Evolutionary conservation across 768 basidiomycete species (phyloP), one percentile per base, ranked within the genome.

Genomic region (Panellus pusillus): DNA sequence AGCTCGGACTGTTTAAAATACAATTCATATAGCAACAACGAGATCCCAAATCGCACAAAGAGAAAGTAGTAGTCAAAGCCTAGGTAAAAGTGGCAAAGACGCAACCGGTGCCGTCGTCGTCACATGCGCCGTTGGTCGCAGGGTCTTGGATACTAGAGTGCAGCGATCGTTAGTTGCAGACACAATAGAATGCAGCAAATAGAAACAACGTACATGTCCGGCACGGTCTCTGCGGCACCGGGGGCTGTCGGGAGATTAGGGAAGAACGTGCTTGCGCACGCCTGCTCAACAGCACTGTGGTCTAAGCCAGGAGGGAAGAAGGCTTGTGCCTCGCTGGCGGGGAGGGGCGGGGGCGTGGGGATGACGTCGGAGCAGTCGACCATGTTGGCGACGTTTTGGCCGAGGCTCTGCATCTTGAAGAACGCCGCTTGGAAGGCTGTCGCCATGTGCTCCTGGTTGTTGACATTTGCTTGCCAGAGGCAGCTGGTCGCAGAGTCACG

Each of bases 311-410:
- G 66, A 2, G 66, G 64, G 63, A 54, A 66, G 60, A 35, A 58
- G 44, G 31, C 56, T 47, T 29, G 52, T 27, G 63, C 64, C 56
- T 11, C 57, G 20, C 14, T 48, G 19, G 43, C 63, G 59, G n/a
- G 57, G 54, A 39, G 62, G 62, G 28, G 4, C 24, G 50, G 32
- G 40, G 50, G 50, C 6, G 20, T 17, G 31, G 65, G 68, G 24
- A 67, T 66, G 47, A 72, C 70, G 35, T 72, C 71, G 9, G 72
- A 72, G 63, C 73, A 75, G 61, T 74, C 73, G 47, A 70, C 61
- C 43, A 74, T 60, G 9, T 63, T 61, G 24, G 29, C 45, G 18
- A 40, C 49, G 53, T 68, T 61, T 37, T 72, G 68, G 9, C 70
- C 71, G 19, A 72, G 55, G 24, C 70, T 58, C 38, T 68, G 65